Conservation (phyloP, 768 basidiomycete species). For the Mycena filopes region DNA sequence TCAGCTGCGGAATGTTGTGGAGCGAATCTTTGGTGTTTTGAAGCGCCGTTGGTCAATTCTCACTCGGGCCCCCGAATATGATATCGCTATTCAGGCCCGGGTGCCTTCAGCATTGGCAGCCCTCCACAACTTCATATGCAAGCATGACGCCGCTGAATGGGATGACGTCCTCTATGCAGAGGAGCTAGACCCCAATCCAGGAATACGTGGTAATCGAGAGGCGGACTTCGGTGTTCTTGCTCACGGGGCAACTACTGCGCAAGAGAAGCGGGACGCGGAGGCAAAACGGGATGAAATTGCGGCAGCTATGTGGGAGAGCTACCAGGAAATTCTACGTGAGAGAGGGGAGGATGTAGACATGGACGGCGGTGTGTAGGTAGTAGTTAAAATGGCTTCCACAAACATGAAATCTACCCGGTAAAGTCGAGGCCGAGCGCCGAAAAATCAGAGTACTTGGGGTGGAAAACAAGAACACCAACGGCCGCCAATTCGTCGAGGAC, state of each 20-base stretch:
- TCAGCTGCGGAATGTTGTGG: background rate
- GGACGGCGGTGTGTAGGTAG: no score
- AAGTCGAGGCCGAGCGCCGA: background rate
- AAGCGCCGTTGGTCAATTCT: background rate
- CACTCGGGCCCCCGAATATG: background rate
- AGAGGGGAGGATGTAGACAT: background rate
- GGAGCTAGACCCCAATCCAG: background rate
- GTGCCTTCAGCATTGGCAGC: background rate
- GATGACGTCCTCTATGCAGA: background rate
- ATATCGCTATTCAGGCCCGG: background rate
- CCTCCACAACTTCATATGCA: background rate
- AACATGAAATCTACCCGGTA: no score
- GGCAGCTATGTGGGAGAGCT: constrained; percentile 1
- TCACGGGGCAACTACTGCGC: background rate
- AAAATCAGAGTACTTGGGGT: background rate
- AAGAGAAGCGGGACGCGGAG: background rate
- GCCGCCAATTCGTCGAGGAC: background rate
- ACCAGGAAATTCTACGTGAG: background rate
- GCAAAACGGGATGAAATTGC: background rate
- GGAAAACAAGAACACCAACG: background rate
- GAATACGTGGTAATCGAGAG: background rate
- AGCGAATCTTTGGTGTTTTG: background rate
- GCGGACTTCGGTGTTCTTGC: background rate
- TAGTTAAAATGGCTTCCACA: no score
- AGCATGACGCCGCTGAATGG: background rate